Base-by-base conservation (phyloP, 202 grass and related monocot genomes). In the Cymbopogon flexuosus region DNA sequence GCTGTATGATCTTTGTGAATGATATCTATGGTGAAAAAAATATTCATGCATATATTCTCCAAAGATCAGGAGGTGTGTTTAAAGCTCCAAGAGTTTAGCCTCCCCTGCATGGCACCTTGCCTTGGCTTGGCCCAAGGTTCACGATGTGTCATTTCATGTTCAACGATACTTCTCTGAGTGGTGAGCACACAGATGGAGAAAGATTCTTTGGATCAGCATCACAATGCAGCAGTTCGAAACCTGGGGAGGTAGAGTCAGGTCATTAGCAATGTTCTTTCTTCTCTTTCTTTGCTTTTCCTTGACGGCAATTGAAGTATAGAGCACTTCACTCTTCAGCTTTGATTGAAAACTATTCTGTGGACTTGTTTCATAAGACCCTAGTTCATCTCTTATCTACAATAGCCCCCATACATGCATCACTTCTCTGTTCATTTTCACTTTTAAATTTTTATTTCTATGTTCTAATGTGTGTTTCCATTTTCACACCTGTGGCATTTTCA, bases 91-190 rank as follows among this genome's bases (percentile, higher is more conserved):
- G 72, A 82, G 66, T 78, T 78, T 92, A 77, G 79, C 93, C 93
- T 96, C 81, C 93, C 90, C 90, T 89, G 89, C 82, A 93, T 96
- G 84, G 72, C 63, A 59, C 93, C 93, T 87, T 68, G 70, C 85
- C 86, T 73, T 58, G 58, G 33, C 31, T 65, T 40, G 49, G 83
- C 86, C 85, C 43, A 85, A 86, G 82, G 78, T 83, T 89, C 77
- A 75, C 6, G 22, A 80, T 42, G 61, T 62, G 84, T 87, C 81
- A 62, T 83, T 78, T 91, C 84, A 80, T 77, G 75, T 70, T 65
- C 51, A 75, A 79, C 49, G 67, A 86, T 94, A 83, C 86, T 79
- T 84, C 78, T 90, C 65, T 84, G 79, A 85, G 69, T 88, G 86
- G 67, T 84, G 86, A 93, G 88, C 88, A 87, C 83, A 85, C 35